Base-by-base conservation (phyloP, 345 rosid species). In the Rhizophora mangle region DNA sequence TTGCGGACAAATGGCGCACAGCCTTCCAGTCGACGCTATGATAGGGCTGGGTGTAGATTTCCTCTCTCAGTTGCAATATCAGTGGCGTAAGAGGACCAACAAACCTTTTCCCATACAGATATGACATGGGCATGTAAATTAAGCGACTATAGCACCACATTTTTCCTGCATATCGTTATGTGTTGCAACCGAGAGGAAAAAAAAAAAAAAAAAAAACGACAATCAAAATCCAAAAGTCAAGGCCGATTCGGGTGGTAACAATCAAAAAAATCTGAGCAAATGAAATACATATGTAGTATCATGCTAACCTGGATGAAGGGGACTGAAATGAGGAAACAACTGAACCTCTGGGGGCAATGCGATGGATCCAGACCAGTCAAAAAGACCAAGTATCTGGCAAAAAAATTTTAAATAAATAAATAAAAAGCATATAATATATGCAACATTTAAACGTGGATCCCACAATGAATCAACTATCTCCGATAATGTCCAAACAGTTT, bases 71-170 rank as follows among this genome's bases (percentile, higher is more conserved):
- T 55, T 70, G 68, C 4, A 32, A 2, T 34, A 70, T 54, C 37
- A 70, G 62, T 16, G 68, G 68, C 0, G 74, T 70, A n/a, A 70
- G 53, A 7, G 67, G 72, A 20, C 74, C 68, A 36, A 70, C 68
- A 21, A 56, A 72, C 7, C 69, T 64, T 58, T 71, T 71, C 9
- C 67, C 68, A 54, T 63, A 70, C 0, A 62, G 16, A 43, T 69
- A 69, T 2, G 74, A 62, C 68, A 70, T 70, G 16, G 74, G 62
- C 67, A 63, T 52, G 68, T 62, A 70, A 51, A 32, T 24, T 6
- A 63, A 19, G 21, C 74, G 74, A 43, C 54, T 53, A 18, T 71
- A 64, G 51, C 74, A 63, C 60, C 61, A 63, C 55, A 71, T 24
- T 43, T 71, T 71, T 16, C 54, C 74, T 71, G 64, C 36, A 62